phyloP scores from a whole-genome alignment of 805 yeast genomes.

The Vanderwaltozyma yarrowii region DNA sequence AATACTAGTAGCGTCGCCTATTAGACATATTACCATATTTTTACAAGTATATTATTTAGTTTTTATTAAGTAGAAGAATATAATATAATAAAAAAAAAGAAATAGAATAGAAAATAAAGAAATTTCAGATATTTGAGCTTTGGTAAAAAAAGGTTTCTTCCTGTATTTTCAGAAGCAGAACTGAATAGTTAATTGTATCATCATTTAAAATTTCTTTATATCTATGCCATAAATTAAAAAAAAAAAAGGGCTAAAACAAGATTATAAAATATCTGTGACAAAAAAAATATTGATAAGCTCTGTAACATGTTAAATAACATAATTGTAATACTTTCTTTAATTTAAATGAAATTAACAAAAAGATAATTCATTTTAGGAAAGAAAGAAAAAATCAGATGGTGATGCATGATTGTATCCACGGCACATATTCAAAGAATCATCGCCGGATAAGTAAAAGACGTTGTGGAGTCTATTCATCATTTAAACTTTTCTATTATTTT shows the following conservation, averaged over 20 bases:
- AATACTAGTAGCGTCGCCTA: no score
- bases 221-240: neutral
- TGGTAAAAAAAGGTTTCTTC: conserved; percentile 73
- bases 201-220: conserved; percentile 13
- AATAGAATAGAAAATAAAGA: conserved; percentile 5
- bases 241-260: no score
- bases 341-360: no score
- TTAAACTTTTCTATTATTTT: conserved; percentile 1
- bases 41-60: no score
- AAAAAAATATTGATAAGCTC: neutral
- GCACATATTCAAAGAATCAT: conserved; percentile 50
- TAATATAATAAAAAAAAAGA: neutral
- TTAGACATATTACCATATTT: no score
- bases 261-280: no score
- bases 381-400: conserved; percentile 64
- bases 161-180: conserved; percentile 91
- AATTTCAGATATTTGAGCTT: conserved; percentile 38
- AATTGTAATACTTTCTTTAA: no score
- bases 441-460: conserved; percentile 31
- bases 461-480: conserved; percentile 33
- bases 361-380: no score
- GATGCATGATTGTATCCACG: conserved; percentile 87
- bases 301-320: neutral
- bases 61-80: neutral
- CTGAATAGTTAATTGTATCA: conserved; percentile 46